These are phyloP conservation scores for Lycium ferocissimum DNA, from an alignment of 257 asterid species.

Conservation along the genomic window DNA sequence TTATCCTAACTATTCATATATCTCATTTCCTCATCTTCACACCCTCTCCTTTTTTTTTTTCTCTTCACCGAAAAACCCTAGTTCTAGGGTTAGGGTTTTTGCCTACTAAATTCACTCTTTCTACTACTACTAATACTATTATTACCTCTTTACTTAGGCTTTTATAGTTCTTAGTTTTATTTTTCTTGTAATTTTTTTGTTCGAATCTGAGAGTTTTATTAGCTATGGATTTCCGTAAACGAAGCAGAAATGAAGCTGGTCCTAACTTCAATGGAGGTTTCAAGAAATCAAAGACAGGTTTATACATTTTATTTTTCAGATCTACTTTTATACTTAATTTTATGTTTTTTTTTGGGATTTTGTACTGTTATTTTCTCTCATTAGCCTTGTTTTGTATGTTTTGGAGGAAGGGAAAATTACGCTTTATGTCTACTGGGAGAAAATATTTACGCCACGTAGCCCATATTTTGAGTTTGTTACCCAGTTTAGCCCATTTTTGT, in stretches of 20 bases:
- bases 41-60: background rate
- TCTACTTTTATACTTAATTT: background rate
- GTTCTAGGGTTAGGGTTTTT: constrained; percentile 21
- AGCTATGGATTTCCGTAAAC: constrained; percentile 43
- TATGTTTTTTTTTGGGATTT: background rate
- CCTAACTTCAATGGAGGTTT: constrained; percentile 59
- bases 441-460: too few species aligned
- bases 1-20: background rate
- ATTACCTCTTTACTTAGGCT: background rate
- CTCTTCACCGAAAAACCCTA: constrained; percentile 4
- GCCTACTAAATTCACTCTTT: background rate
- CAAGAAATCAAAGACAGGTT: constrained; percentile 81
- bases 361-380: background rate
- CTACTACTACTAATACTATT: background rate
- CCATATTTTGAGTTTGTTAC: too few species aligned
- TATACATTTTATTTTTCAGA: background rate
- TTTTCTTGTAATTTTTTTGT: background rate
- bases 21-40: background rate
- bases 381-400: background rate
- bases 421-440: too few species aligned
- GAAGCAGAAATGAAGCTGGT: constrained; percentile 42
- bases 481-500: too few species aligned
- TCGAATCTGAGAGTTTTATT: constrained; percentile 4
- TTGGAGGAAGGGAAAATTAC: background rate
- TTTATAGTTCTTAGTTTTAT: background rate